Evolutionary conservation across 2,329 filamentous ascomycete genomes (phyloP), one percentile per base, ranked within the genome.

Genomic region (Ustulina deusta): DNA sequence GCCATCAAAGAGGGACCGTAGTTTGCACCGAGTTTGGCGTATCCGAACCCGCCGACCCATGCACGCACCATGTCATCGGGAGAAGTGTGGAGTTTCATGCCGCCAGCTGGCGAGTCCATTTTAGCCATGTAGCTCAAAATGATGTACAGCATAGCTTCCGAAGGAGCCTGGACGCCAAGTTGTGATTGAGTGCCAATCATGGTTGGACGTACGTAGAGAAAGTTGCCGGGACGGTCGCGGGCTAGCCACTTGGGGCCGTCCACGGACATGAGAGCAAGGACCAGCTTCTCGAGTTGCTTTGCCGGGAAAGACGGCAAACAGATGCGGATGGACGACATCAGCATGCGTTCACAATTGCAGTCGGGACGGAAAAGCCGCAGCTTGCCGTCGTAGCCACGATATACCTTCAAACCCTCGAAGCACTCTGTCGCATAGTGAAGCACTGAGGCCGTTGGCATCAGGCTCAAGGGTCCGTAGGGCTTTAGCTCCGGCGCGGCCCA

Each of bases 41-140:
- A 94, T 0, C 94, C 94, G 79, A 97, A 97, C 10, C 95, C 94
- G 69, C 94, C 94, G 22, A 93, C 93, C 94, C 94, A 97, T 13
- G 94, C 94, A 72, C 94, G 91, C 65, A 97, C 90, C 84, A 91
- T 93, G 79, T 97, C 93, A 72, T 94, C 89, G 63, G 89, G 87
- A 52, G 88, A 92, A 0, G 94, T 95, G 77, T 95, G 87, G 52
- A 97, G 87, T 74, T 87, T 90, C 84, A 97, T 86, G 71, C 89
- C 89, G 38, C 85, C 86, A 0, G 78, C 72, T 5, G 83, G 82
- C 13, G 80, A 71, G 73, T 88, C 86, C 77, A 90, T 78, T 65
- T 80, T 77, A 22, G 88, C 86, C 87, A 90, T 89, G 78, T 84
- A 90, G 66, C 78, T 87, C 64, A 87, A 84, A 69, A 97, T 92